Evolutionary conservation across 129 eudicot species (phyloP), one percentile per base, ranked within the genome.

Genomic region (Lactuca sativa): DNA sequence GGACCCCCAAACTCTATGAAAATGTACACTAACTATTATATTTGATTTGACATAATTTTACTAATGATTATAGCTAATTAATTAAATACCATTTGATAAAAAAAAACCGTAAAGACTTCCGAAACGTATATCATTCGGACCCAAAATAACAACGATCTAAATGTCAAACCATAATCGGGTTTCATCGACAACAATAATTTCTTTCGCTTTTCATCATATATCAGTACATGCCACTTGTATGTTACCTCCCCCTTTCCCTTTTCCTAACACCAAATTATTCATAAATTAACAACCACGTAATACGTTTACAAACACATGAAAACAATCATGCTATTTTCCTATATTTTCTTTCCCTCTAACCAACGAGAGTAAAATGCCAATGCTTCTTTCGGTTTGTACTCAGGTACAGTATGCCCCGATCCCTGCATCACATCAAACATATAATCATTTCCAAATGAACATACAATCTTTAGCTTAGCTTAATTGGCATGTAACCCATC

Each of bases 371-470:
- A 92, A 56, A 92, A 85, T 6, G 85, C 82, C 82, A 89, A 75
- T 5, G 96, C 87, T 76, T 92, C 98, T 5, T 62, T 77, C 4
- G 98, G 98, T 76, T 92, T 92, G 78, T 92, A 92, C 80, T 92
- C 96, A 0, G 96, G 91, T 9, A 92, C 98, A 0, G 96, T 86
- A 64, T 92, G 98, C 51, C 98, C 98, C 41, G 98, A 72, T 64
- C 97, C 97, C 97, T 92, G 70, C 85, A 80, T 25, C 68, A 51
- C 40, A 17, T 14, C 52, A 12, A 72, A 15, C 6, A 48, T 0
- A 14, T 38, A 57, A 54, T 12, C 25, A 12, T 25, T 63, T 7
- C 43, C 3, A 37, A 8, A 54, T 62, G 3, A 34, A 21, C 33
- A 16, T 10, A 16, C 3, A 32, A 38, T 21, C 38, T 36, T 36